Percentiles rank a stretch among this genome's conserved stretches.
Evolutionary conservation across 2,329 filamentous ascomycete species (phyloP).

Genomic region (Colletotrichum karsti): DNA sequence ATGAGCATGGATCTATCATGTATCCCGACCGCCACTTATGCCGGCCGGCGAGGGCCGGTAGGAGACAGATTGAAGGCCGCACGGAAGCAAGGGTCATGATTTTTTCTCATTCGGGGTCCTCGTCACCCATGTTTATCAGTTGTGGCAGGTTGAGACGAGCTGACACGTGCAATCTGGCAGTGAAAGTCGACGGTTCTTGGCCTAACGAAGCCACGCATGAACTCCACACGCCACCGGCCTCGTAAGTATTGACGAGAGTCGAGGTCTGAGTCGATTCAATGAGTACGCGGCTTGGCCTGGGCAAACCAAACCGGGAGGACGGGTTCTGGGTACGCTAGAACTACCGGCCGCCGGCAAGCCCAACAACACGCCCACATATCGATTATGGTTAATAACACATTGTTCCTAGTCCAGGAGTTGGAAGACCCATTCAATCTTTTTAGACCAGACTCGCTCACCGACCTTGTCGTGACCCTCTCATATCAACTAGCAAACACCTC

Average conservation of each 20-base stretch:
- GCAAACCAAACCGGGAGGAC: neutral
- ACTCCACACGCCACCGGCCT: neutral
- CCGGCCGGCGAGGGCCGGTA: conserved; percentile 13
- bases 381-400: conserved; percentile 1
- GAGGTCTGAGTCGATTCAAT: neutral
- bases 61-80: neutral
- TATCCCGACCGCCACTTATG: neutral
- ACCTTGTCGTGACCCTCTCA: neutral
- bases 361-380: neutral
- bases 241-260: conserved; percentile 5
- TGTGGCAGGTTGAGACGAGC: conserved; percentile 18
- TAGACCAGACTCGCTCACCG: neutral
- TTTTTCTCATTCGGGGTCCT: neutral
- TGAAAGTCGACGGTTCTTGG: neutral
- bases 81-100: neutral
- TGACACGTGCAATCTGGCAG: conserved; percentile 11
- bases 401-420: conserved; percentile 8
- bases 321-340: neutral
- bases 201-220: neutral
- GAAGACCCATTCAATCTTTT: neutral
- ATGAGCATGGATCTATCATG: conserved; percentile 22
- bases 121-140: neutral
- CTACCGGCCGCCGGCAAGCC: neutral
- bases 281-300: neutral
- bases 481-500: conserved; percentile 8